Conservation (phyloP, 768 basidiomycete genomes). For the Thelephora aurantiotincta region DNA sequence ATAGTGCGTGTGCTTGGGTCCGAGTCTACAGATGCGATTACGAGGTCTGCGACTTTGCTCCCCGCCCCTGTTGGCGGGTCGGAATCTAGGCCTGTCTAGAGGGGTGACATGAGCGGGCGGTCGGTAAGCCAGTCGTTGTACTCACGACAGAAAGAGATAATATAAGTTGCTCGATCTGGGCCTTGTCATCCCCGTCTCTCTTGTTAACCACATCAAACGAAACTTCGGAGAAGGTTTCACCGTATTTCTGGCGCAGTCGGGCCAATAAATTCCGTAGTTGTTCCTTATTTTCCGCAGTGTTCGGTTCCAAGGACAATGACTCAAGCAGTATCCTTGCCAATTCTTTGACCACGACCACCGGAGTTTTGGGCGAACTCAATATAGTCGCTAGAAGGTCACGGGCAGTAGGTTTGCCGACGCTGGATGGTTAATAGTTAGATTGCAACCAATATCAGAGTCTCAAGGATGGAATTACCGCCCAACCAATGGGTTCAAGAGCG, state of each 20-base stretch:
- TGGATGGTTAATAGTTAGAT: neutral
- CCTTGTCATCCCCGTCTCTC: slow-evolving; percentile 18
- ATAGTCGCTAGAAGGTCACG: slow-evolving; percentile 17
- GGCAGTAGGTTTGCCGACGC: slow-evolving; percentile 17
- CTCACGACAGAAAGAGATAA: slow-evolving; percentile 45
- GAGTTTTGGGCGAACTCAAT: slow-evolving; percentile 14
- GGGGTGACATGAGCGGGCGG: no score
- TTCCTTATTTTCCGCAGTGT: neutral
- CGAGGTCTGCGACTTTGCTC: slow-evolving; percentile 18
- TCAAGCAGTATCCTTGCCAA: slow-evolving; percentile 8
- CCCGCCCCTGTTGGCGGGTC: neutral
- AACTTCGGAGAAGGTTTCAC: slow-evolving; percentile 28
- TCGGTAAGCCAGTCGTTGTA: neutral
- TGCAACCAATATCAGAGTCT: neutral
- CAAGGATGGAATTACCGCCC: slow-evolving; percentile 21
- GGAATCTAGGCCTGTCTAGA: neutral
- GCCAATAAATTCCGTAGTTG: slow-evolving; percentile 26
- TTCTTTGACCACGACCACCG: slow-evolving; percentile 10
- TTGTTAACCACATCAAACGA: slow-evolving; percentile 22
- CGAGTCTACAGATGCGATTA: slow-evolving; percentile 43
- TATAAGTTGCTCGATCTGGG: slow-evolving; percentile 36
- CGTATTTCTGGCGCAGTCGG: slow-evolving; percentile 52
- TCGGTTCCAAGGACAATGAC: slow-evolving; percentile 2
- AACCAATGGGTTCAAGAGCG: slow-evolving; percentile 30
- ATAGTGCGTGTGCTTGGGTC: slow-evolving; percentile 43